A percentile compares a stretch with the other conserved stretches of the same genome.
Conservation (phyloP, 2,329 filamentous ascomycete genomes). For the Pseudogymnoascus sp. region DNA sequence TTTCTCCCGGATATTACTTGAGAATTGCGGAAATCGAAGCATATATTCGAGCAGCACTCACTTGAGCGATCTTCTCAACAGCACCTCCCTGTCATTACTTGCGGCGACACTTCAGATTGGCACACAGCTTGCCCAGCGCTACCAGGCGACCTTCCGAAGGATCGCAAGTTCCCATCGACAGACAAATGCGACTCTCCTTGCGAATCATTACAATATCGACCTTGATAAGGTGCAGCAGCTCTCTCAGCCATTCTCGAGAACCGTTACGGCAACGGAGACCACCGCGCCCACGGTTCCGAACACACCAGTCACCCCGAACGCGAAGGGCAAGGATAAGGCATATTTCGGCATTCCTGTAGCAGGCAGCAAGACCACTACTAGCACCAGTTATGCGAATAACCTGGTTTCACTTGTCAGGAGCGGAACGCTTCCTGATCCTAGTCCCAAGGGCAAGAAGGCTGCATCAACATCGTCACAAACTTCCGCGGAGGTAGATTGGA, state of each 20-base stretch:
- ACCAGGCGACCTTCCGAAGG: conserved; percentile 79
- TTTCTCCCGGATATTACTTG: conserved; percentile 80
- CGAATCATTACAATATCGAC: conserved; percentile 75
- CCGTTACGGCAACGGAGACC: conserved; percentile 40
- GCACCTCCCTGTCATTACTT: conserved; percentile 70
- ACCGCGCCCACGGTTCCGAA: conserved; percentile 41
- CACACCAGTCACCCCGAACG: conserved; percentile 45
- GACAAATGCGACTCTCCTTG: conserved; percentile 63
- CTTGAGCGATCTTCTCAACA: conserved; percentile 81
- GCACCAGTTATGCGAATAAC: conserved; percentile 70
- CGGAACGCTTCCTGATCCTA: conserved; percentile 30
- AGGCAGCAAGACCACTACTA: conserved; percentile 35
- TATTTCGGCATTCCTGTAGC: conserved; percentile 34
- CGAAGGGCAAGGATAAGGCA: conserved; percentile 70
- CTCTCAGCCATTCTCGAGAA: conserved; percentile 73
- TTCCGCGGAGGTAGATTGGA: conserved; percentile 45
- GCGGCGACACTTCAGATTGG: conserved; percentile 70
- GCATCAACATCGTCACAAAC: conserved; percentile 12
- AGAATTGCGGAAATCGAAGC: conserved; percentile 94
- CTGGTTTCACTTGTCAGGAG: conserved; percentile 64
- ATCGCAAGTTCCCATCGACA: conserved; percentile 53
- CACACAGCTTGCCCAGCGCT: conserved; percentile 82
- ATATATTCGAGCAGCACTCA: conserved; percentile 91
- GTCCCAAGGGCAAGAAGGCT: conserved; percentile 24
- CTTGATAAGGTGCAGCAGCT: conserved; percentile 78